A percentile compares a stretch with the other conserved stretches of the same genome.
phyloP scores from a whole-genome alignment of 208 protist species.

The Acanthamoeba castellanii region DNA sequence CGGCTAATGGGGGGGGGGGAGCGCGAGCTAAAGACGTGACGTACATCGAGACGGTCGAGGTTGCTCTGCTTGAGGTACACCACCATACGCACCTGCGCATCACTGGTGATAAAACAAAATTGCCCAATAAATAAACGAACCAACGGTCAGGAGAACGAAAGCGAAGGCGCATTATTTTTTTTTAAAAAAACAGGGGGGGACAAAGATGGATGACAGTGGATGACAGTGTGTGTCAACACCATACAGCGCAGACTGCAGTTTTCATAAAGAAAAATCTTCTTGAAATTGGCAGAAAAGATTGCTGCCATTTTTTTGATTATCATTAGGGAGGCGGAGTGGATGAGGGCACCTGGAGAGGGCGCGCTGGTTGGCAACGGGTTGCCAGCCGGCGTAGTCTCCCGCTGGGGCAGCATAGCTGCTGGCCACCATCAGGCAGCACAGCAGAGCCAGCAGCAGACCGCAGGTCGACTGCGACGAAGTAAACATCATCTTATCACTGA shows the following conservation, averaged over 20 bases:
- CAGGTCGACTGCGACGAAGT: too few species aligned
- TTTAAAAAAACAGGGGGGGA: too few species aligned
- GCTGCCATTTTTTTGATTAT: neutral
- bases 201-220: too few species aligned
- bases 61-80: constrained; percentile 46
- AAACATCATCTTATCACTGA: too few species aligned
- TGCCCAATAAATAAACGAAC: neutral
- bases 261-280: neutral
- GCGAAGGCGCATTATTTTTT: neutral
- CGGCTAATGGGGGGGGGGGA: neutral
- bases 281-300: too few species aligned
- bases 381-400: constrained; percentile 13
- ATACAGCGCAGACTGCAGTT: neutral
- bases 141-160: neutral
- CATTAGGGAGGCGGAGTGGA: neutral
- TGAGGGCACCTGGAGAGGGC: neutral
- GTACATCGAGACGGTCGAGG: constrained; percentile 33
- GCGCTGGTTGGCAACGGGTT: neutral
- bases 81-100: neutral
- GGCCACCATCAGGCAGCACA: neutral
- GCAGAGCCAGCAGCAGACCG: too few species aligned
- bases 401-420: neutral
- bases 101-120: neutral
- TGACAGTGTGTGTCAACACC: neutral
- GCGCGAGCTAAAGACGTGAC: neutral